Percentiles rank a stretch among this genome's conserved stretches.
Evolutionary conservation across 1,139 yeast genomes (phyloP).

Genomic region (Yamadazyma jaroonii): DNA sequence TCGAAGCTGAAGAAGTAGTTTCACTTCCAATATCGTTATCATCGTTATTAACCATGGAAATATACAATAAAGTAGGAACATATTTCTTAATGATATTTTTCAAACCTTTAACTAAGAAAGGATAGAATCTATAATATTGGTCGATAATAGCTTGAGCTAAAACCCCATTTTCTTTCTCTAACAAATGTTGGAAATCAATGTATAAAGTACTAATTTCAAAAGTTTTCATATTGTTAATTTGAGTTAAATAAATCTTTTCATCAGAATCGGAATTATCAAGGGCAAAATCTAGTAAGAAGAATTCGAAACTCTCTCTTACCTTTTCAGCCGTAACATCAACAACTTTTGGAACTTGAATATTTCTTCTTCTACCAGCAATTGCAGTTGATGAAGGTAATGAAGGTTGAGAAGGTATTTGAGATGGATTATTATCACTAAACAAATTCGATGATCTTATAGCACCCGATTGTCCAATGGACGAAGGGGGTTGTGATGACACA

Average conservation of each 20-base stretch:
- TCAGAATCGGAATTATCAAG: slow-evolving; percentile 34
- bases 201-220: slow-evolving; percentile 78
- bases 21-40: slow-evolving; percentile 14
- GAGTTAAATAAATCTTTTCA: slow-evolving; percentile 65
- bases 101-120: slow-evolving; percentile 76
- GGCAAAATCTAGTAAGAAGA: slow-evolving; percentile 65
- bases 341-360: slow-evolving; percentile 77
- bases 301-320: slow-evolving; percentile 87
- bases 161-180: slow-evolving; percentile 78
- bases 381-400: slow-evolving; percentile 17
- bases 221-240: slow-evolving; percentile 75
- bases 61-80: slow-evolving; percentile 70
- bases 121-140: slow-evolving; percentile 89
- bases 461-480: slow-evolving; percentile 40
- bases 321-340: slow-evolving; percentile 91
- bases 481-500: slow-evolving; percentile 44
- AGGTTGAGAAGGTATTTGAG: slow-evolving; percentile 11
- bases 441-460: slow-evolving; percentile 19
- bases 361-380: slow-evolving; percentile 44
- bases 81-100: slow-evolving; percentile 67
- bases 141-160: slow-evolving; percentile 86
- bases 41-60: slow-evolving; percentile 35
- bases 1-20: slow-evolving; percentile 11
- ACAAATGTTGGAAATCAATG: slow-evolving; percentile 79
- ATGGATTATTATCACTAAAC: slow-evolving; percentile 20